Base-by-base conservation (phyloP, 1,284 basidiomycete genomes). In the Cutaneotrichosporon cutaneum region DNA sequence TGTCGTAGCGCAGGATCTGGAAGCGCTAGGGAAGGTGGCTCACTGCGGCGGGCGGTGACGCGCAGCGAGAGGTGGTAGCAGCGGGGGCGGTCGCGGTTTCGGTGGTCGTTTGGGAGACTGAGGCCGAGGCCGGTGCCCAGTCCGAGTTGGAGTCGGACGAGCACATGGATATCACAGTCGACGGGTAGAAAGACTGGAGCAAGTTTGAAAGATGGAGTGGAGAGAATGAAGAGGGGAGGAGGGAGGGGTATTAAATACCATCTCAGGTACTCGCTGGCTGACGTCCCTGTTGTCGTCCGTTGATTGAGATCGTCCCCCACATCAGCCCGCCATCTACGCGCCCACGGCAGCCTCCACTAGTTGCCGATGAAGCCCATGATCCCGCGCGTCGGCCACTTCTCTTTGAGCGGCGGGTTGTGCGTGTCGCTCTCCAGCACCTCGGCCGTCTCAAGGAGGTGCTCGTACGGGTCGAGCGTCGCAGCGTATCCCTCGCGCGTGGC, bases 381-480 rank as follows among this genome's bases (percentile, higher is more conserved):
- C 21, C 35, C 52, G 4, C 35, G 9, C 30, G 35, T 35, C 22
- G 35, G 52, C 52, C 52, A 54, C 35, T 42, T 26, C 35, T 54
- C 52, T 22, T 26, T 54, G 11, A 54, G 33, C 13, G 52, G 35
- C 35, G 52, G 52, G 22, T 54, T 24, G 52, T 35, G 52, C 35
- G 7, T 26, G 21, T 54, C 22, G 21, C 22, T 36, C 35, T 54
- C 52, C 21, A 54, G 52, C 21, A 39, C 35, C 53, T 52, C 57
- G 24, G 45, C 26, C 14, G 61, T 63, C 42, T 59, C 58, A 14
- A 63, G 54, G 11, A n/a, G 48, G 16, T 52, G 59, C 50, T 26
- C 53, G 11, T 59, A 32, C 11, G 8, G 36, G 3, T 54, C 58
- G 2, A 63, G 54, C 4, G 52, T 27, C 6, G 36, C 61, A 6